These are phyloP conservation scores for Musa beccarii DNA, from an alignment of 176 grass and related monocot species.

Conservation along the genomic window DNA sequence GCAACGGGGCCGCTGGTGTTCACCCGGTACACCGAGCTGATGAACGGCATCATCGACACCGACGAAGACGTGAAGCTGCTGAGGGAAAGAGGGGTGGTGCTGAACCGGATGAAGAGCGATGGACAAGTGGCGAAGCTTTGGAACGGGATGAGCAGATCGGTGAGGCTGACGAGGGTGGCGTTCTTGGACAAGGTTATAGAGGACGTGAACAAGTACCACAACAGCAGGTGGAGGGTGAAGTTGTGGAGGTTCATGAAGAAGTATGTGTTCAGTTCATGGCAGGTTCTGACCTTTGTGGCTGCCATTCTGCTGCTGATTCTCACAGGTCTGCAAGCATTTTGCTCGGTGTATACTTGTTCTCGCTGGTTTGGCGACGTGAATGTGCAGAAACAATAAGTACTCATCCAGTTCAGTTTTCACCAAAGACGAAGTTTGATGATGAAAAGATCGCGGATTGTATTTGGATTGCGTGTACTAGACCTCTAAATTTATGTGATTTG, in stretches of 20 bases:
- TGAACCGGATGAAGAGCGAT: constrained; percentile 87
- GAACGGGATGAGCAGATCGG: constrained; percentile 55
- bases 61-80: constrained; percentile 65
- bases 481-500: too few relatives aligned
- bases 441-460: too few relatives aligned
- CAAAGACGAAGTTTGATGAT: too few relatives aligned
- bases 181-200: constrained; percentile 50
- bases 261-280: constrained; percentile 86
- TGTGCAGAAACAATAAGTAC: constrained; percentile 4
- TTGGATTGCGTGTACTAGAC: too few relatives aligned
- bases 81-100: constrained; percentile 41
- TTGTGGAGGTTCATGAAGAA: constrained; percentile 61
- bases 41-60: constrained; percentile 82
- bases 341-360: constrained; percentile 73
- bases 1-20: constrained; percentile 57
- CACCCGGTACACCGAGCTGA: constrained; percentile 72
- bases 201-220: constrained; percentile 64
- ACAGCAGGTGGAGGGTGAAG: constrained; percentile 63
- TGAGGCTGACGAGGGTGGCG: constrained; percentile 59
- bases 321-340: constrained; percentile 71
- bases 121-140: constrained; percentile 46
- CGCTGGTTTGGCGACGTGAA: constrained; percentile 57
- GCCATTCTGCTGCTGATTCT: constrained; percentile 62
- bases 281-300: constrained; percentile 77
- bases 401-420: too few relatives aligned